Evolutionary conservation across 345 rosid species (phyloP).

Genomic region (Adansonia digitata): DNA sequence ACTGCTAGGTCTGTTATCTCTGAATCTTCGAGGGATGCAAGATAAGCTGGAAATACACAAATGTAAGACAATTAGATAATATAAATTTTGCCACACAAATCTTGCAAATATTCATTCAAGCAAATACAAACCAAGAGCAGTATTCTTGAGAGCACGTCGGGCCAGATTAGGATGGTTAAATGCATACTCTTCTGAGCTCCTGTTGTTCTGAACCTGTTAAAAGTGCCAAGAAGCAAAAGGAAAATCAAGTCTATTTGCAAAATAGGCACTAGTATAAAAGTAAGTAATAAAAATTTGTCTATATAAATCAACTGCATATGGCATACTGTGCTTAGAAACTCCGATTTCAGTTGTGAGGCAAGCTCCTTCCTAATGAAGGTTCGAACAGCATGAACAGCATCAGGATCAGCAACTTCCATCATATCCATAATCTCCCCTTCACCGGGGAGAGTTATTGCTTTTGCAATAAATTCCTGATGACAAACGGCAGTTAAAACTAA

Average conservation of each 20-base stretch:
- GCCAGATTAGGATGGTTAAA: conserved; percentile 86
- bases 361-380: conserved; percentile 79
- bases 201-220: conserved; percentile 65
- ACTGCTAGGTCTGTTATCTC: conserved; percentile 48
- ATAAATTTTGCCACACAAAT: not conserved
- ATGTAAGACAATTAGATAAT: conserved; percentile 5
- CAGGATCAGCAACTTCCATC: conserved; percentile 99
- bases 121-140: conserved; percentile 71
- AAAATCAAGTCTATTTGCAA: not conserved
- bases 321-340: conserved; percentile 63
- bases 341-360: conserved; percentile 78
- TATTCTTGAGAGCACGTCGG: conserved; percentile 81
- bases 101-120: not conserved
- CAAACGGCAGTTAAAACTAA: conserved; percentile 9
- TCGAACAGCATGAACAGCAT: conserved; percentile 94
- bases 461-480: conserved; percentile 83
- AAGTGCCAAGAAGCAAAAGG: not conserved
- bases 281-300: not conserved
- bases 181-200: conserved; percentile 69
- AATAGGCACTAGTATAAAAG: not conserved
- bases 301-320: not conserved
- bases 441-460: conserved; percentile 87
- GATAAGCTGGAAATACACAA: conserved; percentile 52
- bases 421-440: conserved; percentile 99
- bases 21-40: conserved; percentile 75